phyloP scores from a whole-genome alignment of 768 basidiomycete genomes.

The Plicaturopsis crispa region DNA sequence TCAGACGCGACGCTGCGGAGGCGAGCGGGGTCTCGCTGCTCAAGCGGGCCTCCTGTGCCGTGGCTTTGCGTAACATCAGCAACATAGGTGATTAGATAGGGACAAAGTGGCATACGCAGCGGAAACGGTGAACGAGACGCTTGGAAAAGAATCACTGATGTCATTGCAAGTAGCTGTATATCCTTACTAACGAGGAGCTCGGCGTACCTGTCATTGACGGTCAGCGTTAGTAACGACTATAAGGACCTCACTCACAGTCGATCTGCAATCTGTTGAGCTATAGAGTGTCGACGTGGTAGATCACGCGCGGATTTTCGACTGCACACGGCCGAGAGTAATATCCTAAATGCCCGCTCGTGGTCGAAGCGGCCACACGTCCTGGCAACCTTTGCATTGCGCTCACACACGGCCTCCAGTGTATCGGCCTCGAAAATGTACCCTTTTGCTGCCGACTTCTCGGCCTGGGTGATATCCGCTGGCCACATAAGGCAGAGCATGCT shows the following conservation, averaged over 20 bases:
- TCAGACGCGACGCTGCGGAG: constrained; percentile 13
- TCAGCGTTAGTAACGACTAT: too few species aligned
- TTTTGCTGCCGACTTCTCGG: constrained; percentile 50
- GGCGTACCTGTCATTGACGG: constrained; percentile 25
- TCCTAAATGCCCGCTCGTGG: constrained; percentile 63
- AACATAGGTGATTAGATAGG: background rate
- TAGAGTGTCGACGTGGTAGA: constrained; percentile 14
- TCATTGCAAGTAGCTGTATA: constrained; percentile 77
- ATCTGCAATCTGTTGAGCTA: constrained; percentile 33
- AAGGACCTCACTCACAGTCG: constrained; percentile 36
- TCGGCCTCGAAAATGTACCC: constrained; percentile 49
- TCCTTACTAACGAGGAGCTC: constrained; percentile 48
- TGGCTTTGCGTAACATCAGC: too few species aligned
- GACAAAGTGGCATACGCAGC: background rate
- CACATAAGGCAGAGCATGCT: constrained; percentile 55
- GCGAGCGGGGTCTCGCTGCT: background rate
- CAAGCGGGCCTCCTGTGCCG: too few species aligned
- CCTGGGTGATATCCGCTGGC: constrained; percentile 39
- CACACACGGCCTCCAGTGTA: constrained; percentile 42
- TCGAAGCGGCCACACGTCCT: constrained; percentile 50
- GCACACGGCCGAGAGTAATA: constrained; percentile 22
- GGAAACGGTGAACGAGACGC: constrained; percentile 8
- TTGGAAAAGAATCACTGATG: constrained; percentile 61
- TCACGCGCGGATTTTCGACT: constrained; percentile 16
- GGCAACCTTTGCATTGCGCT: constrained; percentile 54